Evolutionary conservation across 345 rosid species (phyloP).

Genomic region (Adansonia digitata): DNA sequence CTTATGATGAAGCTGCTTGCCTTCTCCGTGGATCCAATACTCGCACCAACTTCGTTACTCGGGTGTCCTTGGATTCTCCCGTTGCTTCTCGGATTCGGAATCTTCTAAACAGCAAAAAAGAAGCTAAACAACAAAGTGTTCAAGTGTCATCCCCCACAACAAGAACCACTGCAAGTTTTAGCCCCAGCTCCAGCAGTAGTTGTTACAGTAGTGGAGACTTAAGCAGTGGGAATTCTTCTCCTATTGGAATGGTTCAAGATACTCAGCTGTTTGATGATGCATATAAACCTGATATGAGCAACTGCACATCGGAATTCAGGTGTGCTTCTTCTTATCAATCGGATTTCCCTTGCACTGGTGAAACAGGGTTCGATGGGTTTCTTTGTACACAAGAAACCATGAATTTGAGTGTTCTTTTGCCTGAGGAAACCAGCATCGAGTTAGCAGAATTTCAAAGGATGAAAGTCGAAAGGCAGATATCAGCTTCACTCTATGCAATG

Average conservation of each 20-base stretch:
- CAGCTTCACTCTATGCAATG: constrained; percentile 65
- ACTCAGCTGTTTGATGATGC: constrained; percentile 38
- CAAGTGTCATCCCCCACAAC: constrained; percentile 19
- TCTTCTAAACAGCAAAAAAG: constrained; percentile 50
- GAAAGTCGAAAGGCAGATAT: constrained; percentile 66
- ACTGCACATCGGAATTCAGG: constrained; percentile 29
- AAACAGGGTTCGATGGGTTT: constrained; percentile 39
- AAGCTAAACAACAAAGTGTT: constrained; percentile 14
- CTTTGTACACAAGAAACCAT: constrained; percentile 38
- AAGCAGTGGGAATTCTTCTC: constrained; percentile 10
- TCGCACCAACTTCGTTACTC: constrained; percentile 63
- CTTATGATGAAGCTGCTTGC: constrained; percentile 76
- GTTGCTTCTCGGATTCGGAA: constrained; percentile 55
- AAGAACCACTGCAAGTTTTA: not conserved
- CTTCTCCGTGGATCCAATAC: constrained; percentile 77
- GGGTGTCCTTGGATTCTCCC: constrained; percentile 49
- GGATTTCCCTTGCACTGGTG: constrained; percentile 27
- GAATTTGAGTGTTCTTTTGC: constrained; percentile 27
- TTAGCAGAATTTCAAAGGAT: constrained; percentile 62
- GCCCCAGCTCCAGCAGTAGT: constrained; percentile 8
- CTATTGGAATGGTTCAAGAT: constrained; percentile 20
- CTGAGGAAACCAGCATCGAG: constrained; percentile 20
- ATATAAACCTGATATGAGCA: constrained; percentile 58
- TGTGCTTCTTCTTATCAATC: constrained; percentile 24
- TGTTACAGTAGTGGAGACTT: constrained; percentile 17